Evolutionary conservation across 495 filamentous ascomycete species (phyloP).

Genomic region (Xylaria nigripes): DNA sequence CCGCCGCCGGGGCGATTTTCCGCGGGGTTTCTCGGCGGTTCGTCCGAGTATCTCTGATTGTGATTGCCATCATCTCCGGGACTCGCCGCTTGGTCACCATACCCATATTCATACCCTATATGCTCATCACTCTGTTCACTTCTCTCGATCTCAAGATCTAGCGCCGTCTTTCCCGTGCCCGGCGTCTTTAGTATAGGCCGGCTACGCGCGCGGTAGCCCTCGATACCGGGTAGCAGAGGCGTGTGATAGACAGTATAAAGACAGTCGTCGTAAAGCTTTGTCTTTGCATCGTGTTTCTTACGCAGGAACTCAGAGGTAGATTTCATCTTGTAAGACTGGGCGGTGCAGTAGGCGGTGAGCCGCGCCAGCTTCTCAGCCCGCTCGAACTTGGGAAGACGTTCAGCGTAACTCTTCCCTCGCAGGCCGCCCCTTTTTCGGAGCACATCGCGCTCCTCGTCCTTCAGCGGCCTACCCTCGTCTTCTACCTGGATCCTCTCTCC

Average conservation of each 20-base stretch:
- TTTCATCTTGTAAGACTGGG: slow-evolving; percentile 83
- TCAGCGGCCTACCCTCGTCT: slow-evolving; percentile 59
- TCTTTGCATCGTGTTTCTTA: slow-evolving; percentile 82
- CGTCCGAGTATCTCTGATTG: slow-evolving; percentile 3
- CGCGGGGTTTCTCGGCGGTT: slow-evolving; percentile 16
- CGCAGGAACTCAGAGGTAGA: slow-evolving; percentile 79
- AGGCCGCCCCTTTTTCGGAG: slow-evolving; percentile 54
- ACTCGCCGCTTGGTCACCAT: slow-evolving; percentile 16
- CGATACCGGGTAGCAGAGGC: slow-evolving; percentile 72
- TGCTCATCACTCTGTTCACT: slow-evolving; percentile 85
- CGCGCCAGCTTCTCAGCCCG: slow-evolving; percentile 80
- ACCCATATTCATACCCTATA: slow-evolving; percentile 57
- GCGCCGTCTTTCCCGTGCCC: slow-evolving; percentile 73
- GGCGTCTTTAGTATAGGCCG: slow-evolving; percentile 86
- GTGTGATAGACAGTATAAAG: slow-evolving; percentile 93
- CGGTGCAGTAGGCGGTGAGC: slow-evolving; percentile 93
- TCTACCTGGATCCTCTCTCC: slow-evolving; percentile 40
- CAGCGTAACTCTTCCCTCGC: slow-evolving; percentile 86
- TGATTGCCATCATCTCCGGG: slow-evolving; percentile 10
- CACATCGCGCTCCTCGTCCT: slow-evolving; percentile 67
- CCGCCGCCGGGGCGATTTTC: slow-evolving; percentile 24
- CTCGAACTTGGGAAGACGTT: slow-evolving; percentile 82
- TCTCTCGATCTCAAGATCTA: slow-evolving; percentile 94
- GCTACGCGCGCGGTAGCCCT: slow-evolving; percentile 80
- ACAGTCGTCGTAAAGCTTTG: slow-evolving; percentile 98